Evolutionary conservation across 2,329 filamentous ascomycete genomes (phyloP).

Genomic region (Trichoderma arundinaceum): DNA sequence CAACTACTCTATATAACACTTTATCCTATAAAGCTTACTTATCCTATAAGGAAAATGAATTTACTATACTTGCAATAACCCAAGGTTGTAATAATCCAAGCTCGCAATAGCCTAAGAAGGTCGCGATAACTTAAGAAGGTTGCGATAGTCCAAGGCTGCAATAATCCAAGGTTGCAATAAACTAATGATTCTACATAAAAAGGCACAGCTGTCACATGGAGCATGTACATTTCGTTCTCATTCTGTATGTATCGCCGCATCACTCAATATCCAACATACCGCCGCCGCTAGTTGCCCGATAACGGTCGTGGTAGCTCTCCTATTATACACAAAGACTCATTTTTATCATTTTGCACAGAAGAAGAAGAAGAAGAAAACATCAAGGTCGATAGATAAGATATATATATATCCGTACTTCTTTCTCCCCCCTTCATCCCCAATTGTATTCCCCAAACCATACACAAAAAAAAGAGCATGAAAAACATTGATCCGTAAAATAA

Average conservation of each 20-base stretch:
- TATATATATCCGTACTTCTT: constrained; percentile 8
- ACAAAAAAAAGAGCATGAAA: constrained; percentile 6
- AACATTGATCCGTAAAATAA: constrained; percentile 24
- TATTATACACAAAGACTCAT: not conserved
- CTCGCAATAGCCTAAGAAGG: no score
- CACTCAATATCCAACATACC: not conserved
- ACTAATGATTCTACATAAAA: no score
- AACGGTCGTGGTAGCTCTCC: no score
- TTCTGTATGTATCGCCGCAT: not conserved
- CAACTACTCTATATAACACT: no score
- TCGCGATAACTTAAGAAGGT: no score
- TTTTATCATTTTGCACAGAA: constrained; percentile 4
- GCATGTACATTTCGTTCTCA: not conserved
- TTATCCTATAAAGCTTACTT: no score
- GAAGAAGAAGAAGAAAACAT: not conserved
- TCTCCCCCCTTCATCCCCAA: constrained; percentile 3
- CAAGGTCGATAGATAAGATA: constrained; percentile 16
- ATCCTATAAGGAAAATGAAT: no score
- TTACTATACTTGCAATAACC: no score
- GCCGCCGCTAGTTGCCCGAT: not conserved
- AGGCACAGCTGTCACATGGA: no score
- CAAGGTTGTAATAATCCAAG: no score
- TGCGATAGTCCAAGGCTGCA: no score
- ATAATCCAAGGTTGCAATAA: no score
- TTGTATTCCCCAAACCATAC: constrained; percentile 21